Evolutionary conservation across 2,329 filamentous ascomycete species (phyloP).

Genomic region (Tricladium varicosporioides): DNA sequence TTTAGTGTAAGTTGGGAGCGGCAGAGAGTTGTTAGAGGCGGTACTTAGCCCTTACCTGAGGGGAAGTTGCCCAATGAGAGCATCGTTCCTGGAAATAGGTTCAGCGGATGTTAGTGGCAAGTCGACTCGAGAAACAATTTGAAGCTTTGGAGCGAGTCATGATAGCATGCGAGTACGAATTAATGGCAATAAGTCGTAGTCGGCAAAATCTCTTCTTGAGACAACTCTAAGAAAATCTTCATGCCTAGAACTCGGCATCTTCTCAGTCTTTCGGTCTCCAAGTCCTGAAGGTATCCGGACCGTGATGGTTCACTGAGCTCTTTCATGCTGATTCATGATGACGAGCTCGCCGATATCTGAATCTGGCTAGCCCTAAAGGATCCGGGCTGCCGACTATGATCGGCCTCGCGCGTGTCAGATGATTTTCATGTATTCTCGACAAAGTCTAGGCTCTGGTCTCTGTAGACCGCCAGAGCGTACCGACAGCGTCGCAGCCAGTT

Average conservation of each 20-base stretch:
- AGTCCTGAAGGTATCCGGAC: too few species aligned
- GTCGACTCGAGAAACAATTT: neutral
- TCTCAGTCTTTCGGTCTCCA: too few species aligned
- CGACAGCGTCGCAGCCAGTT: too few species aligned
- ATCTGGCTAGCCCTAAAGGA: neutral
- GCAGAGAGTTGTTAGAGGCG: neutral
- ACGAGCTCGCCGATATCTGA: neutral
- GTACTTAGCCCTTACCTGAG: neutral
- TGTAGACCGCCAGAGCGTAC: too few species aligned
- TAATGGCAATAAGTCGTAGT: too few species aligned
- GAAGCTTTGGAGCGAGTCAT: slow-evolving; percentile 1
- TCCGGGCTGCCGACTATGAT: neutral
- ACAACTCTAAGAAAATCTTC: too few species aligned
- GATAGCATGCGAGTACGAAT: neutral
- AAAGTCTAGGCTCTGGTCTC: neutral
- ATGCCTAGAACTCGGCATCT: too few species aligned
- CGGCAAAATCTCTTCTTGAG: too few species aligned
- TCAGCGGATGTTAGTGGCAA: neutral
- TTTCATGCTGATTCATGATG: neutral
- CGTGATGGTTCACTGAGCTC: too few species aligned
- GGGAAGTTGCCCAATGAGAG: slow-evolving; percentile 4
- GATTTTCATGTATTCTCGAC: neutral
- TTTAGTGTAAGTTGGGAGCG: neutral
- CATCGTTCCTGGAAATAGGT: slow-evolving; percentile 6
- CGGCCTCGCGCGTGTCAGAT: neutral